Evolutionary conservation across 2,329 filamentous ascomycete genomes (phyloP).

Genomic region (Calonectria henricotiae): DNA sequence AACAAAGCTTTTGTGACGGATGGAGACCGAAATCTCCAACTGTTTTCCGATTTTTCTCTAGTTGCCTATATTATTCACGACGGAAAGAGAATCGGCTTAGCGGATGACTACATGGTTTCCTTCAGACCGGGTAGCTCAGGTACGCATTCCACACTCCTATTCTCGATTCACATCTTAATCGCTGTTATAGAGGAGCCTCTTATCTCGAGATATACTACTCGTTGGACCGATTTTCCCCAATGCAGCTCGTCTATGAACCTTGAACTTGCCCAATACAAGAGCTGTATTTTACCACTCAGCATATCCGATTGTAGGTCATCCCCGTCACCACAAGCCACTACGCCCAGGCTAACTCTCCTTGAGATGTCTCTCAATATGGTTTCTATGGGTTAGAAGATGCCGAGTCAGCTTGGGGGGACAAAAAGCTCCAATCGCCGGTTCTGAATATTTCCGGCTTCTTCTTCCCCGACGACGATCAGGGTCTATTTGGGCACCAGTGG

Average conservation of each 20-base stretch:
- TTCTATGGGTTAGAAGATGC: not conserved
- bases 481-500: not conserved
- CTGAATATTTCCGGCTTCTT: constrained; percentile 2
- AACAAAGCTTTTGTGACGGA: constrained; percentile 1
- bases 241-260: not conserved
- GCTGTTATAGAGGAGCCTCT: not conserved
- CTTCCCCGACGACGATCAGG: not conserved
- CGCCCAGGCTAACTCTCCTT: not conserved
- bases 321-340: too few relatives aligned
- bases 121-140: not conserved
- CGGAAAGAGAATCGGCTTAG: not conserved
- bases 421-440: not conserved
- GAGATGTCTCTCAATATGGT: not conserved
- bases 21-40: not conserved
- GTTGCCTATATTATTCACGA: constrained; percentile 5
- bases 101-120: not conserved
- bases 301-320: not conserved
- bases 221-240: not conserved
- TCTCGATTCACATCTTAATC: not conserved
- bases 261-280: not conserved
- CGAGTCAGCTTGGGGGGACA: not conserved
- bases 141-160: not conserved
- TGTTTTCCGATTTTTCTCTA: constrained; percentile 8
- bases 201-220: not conserved
- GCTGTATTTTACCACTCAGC: not conserved